A percentile compares a stretch with the other conserved stretches of the same genome.
Conservation (phyloP, 1,139 yeast species). For the Kluyveromyces marxianus region DNA sequence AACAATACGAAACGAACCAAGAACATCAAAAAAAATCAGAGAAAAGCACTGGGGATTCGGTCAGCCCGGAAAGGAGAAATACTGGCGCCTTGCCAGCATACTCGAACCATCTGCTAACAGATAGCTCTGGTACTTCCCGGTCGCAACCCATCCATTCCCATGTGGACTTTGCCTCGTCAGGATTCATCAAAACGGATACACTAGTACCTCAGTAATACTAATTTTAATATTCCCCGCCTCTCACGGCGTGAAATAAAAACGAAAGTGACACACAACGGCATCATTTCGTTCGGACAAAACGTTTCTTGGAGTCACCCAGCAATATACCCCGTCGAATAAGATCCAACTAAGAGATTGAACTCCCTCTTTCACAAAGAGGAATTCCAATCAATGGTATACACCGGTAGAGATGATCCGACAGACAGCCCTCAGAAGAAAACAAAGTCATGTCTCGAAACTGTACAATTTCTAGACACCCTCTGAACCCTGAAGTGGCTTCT, state of each 20-base stretch:
- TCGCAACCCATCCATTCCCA: no score
- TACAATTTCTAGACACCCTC: neutral
- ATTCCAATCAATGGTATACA: constrained; percentile 18
- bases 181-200: neutral
- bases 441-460: neutral
- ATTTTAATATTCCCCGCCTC: neutral
- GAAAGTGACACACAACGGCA: neutral
- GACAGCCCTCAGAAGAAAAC: constrained; percentile 12
- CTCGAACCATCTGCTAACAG: no score
- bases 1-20: no score
- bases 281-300: neutral
- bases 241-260: neutral
- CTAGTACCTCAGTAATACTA: neutral
- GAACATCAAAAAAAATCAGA: no score
- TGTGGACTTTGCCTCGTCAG: neutral
- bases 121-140: no score
- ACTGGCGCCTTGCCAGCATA: no score
- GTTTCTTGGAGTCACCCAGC: constrained; percentile 7
- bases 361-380: neutral
- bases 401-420: constrained; percentile 29
- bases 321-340: constrained; percentile 6
- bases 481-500: constrained; percentile 5
- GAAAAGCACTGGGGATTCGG: no score
- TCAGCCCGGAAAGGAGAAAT: no score
- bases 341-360: neutral